Percentiles rank a stretch among this genome's conserved stretches.
Conservation (phyloP, 202 grass and related monocot species). For the Eragrostis tef region DNA sequence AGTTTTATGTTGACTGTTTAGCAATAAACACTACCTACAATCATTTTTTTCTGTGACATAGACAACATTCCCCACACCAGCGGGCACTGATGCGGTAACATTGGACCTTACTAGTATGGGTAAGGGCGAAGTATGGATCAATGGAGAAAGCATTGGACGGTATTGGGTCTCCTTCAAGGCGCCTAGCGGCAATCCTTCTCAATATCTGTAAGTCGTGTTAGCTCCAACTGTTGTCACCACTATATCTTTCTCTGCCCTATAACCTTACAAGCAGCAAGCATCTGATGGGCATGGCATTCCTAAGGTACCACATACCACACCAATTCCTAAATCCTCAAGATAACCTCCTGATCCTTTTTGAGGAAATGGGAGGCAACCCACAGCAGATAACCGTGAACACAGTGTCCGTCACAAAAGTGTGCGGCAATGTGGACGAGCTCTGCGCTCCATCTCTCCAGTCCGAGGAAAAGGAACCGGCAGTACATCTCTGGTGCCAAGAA, state of each 20-base stretch:
- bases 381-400: constrained; percentile 71
- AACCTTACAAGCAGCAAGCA: constrained; percentile 7
- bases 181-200: constrained; percentile 82
- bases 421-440: constrained; percentile 42
- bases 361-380: constrained; percentile 82
- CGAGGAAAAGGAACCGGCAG: constrained; percentile 34
- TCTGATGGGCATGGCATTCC: constrained; percentile 15
- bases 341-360: constrained; percentile 73
- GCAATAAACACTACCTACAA: not conserved
- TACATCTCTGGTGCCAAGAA: constrained; percentile 50
- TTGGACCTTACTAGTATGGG: constrained; percentile 80
- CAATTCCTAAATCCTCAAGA: constrained; percentile 59
- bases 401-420: constrained; percentile 57
- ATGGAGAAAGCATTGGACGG: constrained; percentile 83
- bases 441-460: constrained; percentile 32
- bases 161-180: constrained; percentile 74
- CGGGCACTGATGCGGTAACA: constrained; percentile 57
- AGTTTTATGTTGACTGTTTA: not conserved
- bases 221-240: constrained; percentile 6
- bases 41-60: constrained; percentile 44
- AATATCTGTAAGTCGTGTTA: constrained; percentile 59
- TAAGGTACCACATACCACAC: constrained; percentile 83
- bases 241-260: constrained; percentile 2
- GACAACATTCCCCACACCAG: constrained; percentile 68
- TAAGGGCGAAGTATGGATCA: constrained; percentile 85